Evolutionary conservation across 164 flowering plant species (phyloP).

Genomic region (Macadamia tetraphylla): DNA sequence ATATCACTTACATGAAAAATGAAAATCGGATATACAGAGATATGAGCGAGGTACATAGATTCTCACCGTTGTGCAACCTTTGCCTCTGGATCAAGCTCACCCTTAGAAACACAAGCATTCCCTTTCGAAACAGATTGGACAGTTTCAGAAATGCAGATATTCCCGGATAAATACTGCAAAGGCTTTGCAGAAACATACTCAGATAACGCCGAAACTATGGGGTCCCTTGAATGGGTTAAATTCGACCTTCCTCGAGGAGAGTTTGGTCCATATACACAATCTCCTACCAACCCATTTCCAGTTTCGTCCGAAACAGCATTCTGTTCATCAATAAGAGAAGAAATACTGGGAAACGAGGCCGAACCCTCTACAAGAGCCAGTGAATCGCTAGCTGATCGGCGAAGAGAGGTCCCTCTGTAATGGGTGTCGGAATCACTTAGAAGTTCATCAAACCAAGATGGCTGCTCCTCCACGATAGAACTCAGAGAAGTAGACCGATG

Average conservation of each 20-base stretch:
- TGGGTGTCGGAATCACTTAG: slow-evolving; percentile 27
- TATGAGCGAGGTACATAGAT: no score
- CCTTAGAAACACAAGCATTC: slow-evolving; percentile 15
- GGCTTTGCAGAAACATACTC: slow-evolving; percentile 32
- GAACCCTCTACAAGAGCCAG: slow-evolving; percentile 29
- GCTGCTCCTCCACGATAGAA: slow-evolving; percentile 40
- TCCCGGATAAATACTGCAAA: slow-evolving; percentile 23
- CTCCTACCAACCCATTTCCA: slow-evolving; percentile 24
- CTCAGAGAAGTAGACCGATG: slow-evolving; percentile 36
- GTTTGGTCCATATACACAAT: slow-evolving; percentile 57
- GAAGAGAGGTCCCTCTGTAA: slow-evolving; percentile 23
- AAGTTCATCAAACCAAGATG: slow-evolving; percentile 53
- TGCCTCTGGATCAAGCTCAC: slow-evolving; percentile 26
- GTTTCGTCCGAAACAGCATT: slow-evolving; percentile 11
- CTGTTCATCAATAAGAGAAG: slow-evolving; percentile 14
- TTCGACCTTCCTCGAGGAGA: slow-evolving; percentile 45
- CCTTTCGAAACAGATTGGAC: slow-evolving; percentile 10
- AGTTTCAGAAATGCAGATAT: slow-evolving; percentile 19
- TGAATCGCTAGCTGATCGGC: slow-evolving; percentile 53
- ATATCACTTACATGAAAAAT: background rate
- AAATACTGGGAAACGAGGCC: slow-evolving; percentile 16
- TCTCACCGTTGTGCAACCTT: slow-evolving; percentile 33
- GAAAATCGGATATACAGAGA: no score
- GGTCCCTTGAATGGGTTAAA: slow-evolving; percentile 22
- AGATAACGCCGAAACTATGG: slow-evolving; percentile 47